Conservation (phyloP, 2,329 filamentous ascomycete genomes). For the Ophiocordyceps camponoti-floridani region DNA sequence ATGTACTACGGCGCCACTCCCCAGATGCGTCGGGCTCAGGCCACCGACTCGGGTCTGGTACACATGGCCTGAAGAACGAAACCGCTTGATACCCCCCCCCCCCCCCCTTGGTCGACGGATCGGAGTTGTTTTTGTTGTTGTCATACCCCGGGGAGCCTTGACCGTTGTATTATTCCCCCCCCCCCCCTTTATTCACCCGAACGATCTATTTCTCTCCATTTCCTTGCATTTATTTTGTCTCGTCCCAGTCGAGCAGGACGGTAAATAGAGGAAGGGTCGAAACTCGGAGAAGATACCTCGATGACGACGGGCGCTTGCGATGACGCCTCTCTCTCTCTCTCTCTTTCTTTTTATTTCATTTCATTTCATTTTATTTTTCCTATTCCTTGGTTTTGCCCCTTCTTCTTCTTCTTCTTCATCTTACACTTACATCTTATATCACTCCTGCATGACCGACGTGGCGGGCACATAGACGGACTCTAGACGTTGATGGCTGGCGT, state of each 20-base stretch:
- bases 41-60: constrained; percentile 44
- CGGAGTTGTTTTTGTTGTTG: neutral
- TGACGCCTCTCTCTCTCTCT: neutral
- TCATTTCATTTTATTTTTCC: no score
- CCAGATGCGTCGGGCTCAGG: constrained; percentile 52
- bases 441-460: no score
- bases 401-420: no score
- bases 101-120: no score
- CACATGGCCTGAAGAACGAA: constrained; percentile 17
- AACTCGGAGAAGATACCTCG: no score
- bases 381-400: no score
- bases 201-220: neutral
- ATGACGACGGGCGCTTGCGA: neutral
- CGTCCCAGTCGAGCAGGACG: neutral
- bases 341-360: no score
- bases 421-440: no score
- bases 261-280: neutral
- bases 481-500: no score
- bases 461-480: no score
- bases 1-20: constrained; percentile 55
- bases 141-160: neutral
- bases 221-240: neutral
- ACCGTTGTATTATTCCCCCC: neutral
- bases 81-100: neutral
- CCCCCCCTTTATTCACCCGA: neutral